Conservation (phyloP, 176 grass and related monocot species). For the Musa beccarii region DNA sequence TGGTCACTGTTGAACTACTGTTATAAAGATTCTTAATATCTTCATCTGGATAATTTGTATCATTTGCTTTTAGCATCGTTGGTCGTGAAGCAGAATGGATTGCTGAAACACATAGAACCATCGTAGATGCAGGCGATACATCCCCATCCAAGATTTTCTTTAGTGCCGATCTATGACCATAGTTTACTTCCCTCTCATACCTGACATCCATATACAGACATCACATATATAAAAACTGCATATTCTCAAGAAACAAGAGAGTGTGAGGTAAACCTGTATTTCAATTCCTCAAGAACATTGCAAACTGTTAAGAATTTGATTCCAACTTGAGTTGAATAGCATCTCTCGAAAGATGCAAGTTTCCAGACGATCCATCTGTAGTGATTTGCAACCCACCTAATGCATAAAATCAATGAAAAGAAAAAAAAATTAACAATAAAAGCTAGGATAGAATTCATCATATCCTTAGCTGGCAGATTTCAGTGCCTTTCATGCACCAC, state of each 20-base stretch:
- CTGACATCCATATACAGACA: slow-evolving; percentile 32
- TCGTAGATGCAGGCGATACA: slow-evolving; percentile 77
- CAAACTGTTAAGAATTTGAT: slow-evolving; percentile 68
- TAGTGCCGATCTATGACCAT: slow-evolving; percentile 75
- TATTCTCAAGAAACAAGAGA: slow-evolving; percentile 20
- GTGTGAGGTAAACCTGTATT: slow-evolving; percentile 52
- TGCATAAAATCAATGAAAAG: slow-evolving; percentile 17
- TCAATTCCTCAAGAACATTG: slow-evolving; percentile 89
- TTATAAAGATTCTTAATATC: slow-evolving; percentile 12
- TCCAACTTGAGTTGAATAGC: slow-evolving; percentile 21
- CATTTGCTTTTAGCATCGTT: slow-evolving; percentile 28
- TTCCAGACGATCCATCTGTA: slow-evolving; percentile 24
- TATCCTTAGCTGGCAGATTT: background rate
- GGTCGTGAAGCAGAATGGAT: slow-evolving; percentile 44
- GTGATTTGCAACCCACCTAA: slow-evolving; percentile 72
- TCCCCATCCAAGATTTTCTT: slow-evolving; percentile 89
- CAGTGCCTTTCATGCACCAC: too few relatives aligned
- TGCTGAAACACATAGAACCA: slow-evolving; percentile 88
- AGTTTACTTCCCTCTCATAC: slow-evolving; percentile 87
- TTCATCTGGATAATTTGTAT: slow-evolving; percentile 23
- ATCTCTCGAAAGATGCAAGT: slow-evolving; percentile 13
- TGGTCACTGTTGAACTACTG: slow-evolving; percentile 22
- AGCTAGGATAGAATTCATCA: background rate
- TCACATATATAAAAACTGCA: slow-evolving; percentile 19
- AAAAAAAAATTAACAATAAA: slow-evolving; percentile 15